These are phyloP conservation scores for Ophiorrhiza pumila DNA, from an alignment of 257 asterid species.

Conservation along the genomic window DNA sequence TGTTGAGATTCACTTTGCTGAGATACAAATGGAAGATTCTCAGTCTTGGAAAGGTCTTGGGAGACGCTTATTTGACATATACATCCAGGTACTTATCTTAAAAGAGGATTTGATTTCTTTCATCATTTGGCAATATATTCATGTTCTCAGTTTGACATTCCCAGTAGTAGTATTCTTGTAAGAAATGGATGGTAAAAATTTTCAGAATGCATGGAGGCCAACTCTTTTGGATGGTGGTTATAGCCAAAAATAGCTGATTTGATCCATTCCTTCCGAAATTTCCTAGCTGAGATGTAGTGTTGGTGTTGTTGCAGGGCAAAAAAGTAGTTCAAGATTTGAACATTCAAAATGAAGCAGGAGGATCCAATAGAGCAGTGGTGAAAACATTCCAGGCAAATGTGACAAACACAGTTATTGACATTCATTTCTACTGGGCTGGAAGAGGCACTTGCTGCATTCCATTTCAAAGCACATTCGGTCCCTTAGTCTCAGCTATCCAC, in stretches of 20 bases:
- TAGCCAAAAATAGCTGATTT: too few relatives aligned
- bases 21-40: conserved; percentile 54
- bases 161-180: too few relatives aligned
- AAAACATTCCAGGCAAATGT: conserved; percentile 48
- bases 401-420: conserved; percentile 46
- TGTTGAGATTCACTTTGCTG: conserved; percentile 59
- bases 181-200: too few relatives aligned
- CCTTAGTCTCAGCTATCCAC: conserved; percentile 51
- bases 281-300: background rate
- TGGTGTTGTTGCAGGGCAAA: conserved; percentile 39
- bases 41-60: conserved; percentile 61
- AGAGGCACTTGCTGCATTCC: conserved; percentile 73
- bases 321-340: conserved; percentile 49
- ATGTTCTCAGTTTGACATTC: too few relatives aligned
- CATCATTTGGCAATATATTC: too few relatives aligned
- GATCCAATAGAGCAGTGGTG: conserved; percentile 47
- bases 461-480: conserved; percentile 60
- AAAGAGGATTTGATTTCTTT: too few relatives aligned
- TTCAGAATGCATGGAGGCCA: too few relatives aligned
- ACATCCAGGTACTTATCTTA: conserved; percentile 51
- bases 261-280: background rate
- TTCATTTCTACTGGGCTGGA: conserved; percentile 60
- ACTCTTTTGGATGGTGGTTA: too few relatives aligned
- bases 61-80: conserved; percentile 51
- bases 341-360: conserved; percentile 47